Evolutionary conservation across 2,329 filamentous ascomycete species (phyloP).

Genomic region (Pseudophaeomoniella oleicola): DNA sequence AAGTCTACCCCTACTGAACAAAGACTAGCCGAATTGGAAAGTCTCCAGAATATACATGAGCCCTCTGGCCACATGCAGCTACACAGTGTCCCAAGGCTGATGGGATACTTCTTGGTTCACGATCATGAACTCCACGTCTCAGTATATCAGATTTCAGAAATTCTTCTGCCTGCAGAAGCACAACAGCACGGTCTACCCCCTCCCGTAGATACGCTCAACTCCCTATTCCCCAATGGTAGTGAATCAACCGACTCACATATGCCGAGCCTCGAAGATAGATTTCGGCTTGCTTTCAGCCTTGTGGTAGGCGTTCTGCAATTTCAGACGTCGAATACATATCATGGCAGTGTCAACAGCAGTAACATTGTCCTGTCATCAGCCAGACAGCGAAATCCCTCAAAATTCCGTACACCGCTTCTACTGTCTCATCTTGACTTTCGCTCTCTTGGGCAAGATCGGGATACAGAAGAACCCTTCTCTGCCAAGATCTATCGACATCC

Average conservation of each 20-base stretch:
- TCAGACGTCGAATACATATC: constrained; percentile 40
- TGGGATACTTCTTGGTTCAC: background rate
- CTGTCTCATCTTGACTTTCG: constrained; percentile 34
- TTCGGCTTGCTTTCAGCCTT: constrained; percentile 45
- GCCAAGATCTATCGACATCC: constrained; percentile 49
- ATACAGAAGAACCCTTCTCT: constrained; percentile 26
- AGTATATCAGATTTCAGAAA: background rate
- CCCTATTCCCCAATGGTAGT: constrained; percentile 25
- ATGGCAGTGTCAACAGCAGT: constrained; percentile 51
- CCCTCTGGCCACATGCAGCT: background rate
- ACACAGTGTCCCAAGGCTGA: background rate
- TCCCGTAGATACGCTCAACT: constrained; percentile 18
- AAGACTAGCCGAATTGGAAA: background rate
- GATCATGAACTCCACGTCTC: background rate
- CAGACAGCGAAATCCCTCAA: constrained; percentile 7
- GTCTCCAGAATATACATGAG: background rate
- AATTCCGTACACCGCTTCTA: constrained; percentile 41
- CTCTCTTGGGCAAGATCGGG: constrained; percentile 42
- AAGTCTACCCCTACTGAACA: background rate
- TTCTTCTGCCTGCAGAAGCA: background rate
- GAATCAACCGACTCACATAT: constrained; percentile 25
- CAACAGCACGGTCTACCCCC: background rate
- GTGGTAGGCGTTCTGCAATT: constrained; percentile 41
- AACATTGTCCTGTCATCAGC: constrained; percentile 43
- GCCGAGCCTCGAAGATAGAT: constrained; percentile 47